Evolutionary conservation across 495 filamentous ascomycete species (phyloP), one percentile per base, ranked within the genome.

Genomic region (Pyronema domesticum): DNA sequence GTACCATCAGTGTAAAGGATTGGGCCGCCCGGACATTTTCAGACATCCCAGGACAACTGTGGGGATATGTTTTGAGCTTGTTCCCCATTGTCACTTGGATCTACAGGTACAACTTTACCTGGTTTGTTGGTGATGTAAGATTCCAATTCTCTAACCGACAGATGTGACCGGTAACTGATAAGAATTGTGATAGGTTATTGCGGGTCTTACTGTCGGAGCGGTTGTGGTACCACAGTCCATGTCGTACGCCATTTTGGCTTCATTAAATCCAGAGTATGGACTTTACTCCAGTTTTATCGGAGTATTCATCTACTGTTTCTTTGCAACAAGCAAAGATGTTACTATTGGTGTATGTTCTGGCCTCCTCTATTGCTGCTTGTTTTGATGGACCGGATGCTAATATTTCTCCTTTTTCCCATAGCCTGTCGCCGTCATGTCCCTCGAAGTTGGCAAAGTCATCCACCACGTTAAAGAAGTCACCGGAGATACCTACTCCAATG

Each of bases 221-320:
- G 74, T 79, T 11, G 77, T 79, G 37, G 74, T 79, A 7, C 77
- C 77, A 2, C 79, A 82, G 60, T 73, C 74, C 51, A 81, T 82
- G 79, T 77, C 78, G 0, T 82, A 82, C 54, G 78, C 79, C 0
- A 65, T 74, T 23, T 70, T 82, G 9, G 79, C 79, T 11, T 61
- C 74, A 30, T 70, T 82, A 35, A 66, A 68, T 0, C 68, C 73
- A 14, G 73, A 82, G 55, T 82, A 73, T 65, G 79, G 79, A 6
- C 69, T 82, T 8, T 82, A 82, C 67, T 79, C 79, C 0, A 79
- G 76, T 9, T 82, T 82, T 49, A 76, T 82, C 65, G 79, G 79
- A 47, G 78, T 81, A 18, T 62, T 81, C 46, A 68, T 81, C 45
- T 82, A 82, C 63, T 81, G 77, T 71, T 76, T 79, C 53, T 82